Percentiles rank a stretch among this genome's conserved stretches.
These are phyloP conservation scores for Haematococcus sp. DNA, from an alignment of 139 green algal genomes.

Conservation along the genomic window DNA sequence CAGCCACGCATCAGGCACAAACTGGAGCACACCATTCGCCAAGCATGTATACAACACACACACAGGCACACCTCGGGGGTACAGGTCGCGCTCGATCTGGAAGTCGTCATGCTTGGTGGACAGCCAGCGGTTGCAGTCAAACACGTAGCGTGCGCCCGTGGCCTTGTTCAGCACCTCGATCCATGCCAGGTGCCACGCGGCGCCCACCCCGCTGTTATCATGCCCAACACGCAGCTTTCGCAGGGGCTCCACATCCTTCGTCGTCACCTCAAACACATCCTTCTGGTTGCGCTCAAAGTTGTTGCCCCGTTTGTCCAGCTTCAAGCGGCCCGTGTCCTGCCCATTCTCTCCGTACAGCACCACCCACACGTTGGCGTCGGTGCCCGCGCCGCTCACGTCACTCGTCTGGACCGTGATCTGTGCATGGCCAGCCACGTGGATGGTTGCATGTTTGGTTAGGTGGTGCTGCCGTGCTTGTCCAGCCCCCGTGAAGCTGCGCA, in stretches of 20 bases:
- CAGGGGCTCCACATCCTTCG: slow-evolving; percentile 26
- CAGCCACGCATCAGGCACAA: too few relatives aligned
- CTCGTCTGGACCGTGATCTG: slow-evolving; percentile 47
- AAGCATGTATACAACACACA: too few relatives aligned
- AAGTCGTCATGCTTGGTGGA: slow-evolving; percentile 32
- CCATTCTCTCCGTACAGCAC: slow-evolving; percentile 35
- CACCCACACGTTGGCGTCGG: slow-evolving; percentile 52
- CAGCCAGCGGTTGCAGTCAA: slow-evolving; percentile 39
- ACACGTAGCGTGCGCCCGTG: slow-evolving; percentile 25
- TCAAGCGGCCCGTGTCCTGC: slow-evolving; percentile 24
- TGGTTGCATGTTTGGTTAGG: too few relatives aligned
- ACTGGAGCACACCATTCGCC: too few relatives aligned
- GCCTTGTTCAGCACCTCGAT: slow-evolving; percentile 48
- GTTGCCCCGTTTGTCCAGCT: slow-evolving; percentile 40
- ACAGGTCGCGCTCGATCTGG: slow-evolving; percentile 48
- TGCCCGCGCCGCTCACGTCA: slow-evolving; percentile 42
- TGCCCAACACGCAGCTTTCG: slow-evolving; percentile 43
- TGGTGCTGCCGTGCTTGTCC: too few relatives aligned
- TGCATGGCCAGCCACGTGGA: too few relatives aligned
- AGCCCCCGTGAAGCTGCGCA: too few relatives aligned
- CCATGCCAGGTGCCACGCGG: slow-evolving; percentile 50
- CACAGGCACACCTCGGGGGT: slow-evolving; percentile 6
- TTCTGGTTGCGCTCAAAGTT: slow-evolving; percentile 37
- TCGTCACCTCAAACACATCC: slow-evolving; percentile 35
- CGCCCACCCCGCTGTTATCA: slow-evolving; percentile 36